Evolutionary conservation across 1,139 yeast species (phyloP), one percentile per base, ranked within the genome.

Genomic region (Hemisphaericaspora lyxosophila): DNA sequence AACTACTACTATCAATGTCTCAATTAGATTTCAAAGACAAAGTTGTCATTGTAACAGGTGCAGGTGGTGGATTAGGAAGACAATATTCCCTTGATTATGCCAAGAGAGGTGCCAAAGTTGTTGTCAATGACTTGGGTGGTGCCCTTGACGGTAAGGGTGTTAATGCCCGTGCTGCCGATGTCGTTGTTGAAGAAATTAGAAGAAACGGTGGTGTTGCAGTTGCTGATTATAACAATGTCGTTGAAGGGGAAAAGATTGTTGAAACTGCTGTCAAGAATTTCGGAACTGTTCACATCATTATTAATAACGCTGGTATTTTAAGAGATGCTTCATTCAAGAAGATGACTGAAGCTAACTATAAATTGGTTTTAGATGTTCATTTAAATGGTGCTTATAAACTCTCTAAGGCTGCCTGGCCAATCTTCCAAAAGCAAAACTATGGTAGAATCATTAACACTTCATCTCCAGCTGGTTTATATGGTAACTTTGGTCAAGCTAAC

Each of bases 401-500:
- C 39, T 82, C 96, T 38, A 75, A 77, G 53, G 94, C 96, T 24
- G 96, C 96, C 33, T 92, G 97, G 97, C 92, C 95, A 17, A 73
- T 85, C 59, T 79, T 92, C 71, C 80, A 80, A 57, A 70, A 85
- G 53, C 97, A 92, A 64, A 77, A 78, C 47, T 92, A 70, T 58
- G 98, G 98, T 49, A 76, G 97, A 55, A 76, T 92, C 53, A 67
- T 92, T 55, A 90, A 88, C 73, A 90, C 97, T 15, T 82, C 96
- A 32, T 89, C 97, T 5, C 97, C 97, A 19, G 97, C 97, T 34
- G 97, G 97, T 26, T 73, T 92, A 49, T 92, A 85, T 60, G 98
- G 98, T 50, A 89, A 89, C 70, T 92, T 89, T 66, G 98, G 98
- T 40, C 98, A 92, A 66, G 80, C 96, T 34, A 92, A 92, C 70